These are phyloP conservation scores for Curvularia eragrostidis DNA, from an alignment of 2,329 filamentous ascomycete genomes.

Conservation along the genomic window DNA sequence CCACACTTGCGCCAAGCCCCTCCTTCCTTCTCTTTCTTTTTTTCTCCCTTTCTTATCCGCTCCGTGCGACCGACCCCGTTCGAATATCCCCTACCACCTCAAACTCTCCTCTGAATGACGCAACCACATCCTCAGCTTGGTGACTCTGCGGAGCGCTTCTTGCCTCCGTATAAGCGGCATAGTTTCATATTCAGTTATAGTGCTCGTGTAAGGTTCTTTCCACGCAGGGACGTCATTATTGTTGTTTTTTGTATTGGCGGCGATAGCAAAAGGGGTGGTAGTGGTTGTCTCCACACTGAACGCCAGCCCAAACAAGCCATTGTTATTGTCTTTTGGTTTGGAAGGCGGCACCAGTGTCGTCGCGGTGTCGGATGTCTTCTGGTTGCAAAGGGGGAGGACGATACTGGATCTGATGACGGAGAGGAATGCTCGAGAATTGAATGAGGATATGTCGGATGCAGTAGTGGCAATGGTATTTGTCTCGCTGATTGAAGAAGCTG, in stretches of 20 bases:
- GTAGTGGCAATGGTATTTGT: not conserved
- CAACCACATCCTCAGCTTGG: not conserved
- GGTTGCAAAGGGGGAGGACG: not conserved
- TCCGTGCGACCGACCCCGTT: not conserved
- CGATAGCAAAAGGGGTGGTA: not conserved
- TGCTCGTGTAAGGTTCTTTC: not conserved
- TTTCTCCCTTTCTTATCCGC: not conserved
- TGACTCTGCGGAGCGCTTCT: slow-evolving; percentile 6
- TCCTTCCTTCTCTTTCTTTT: not conserved
- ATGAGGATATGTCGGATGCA: not conserved
- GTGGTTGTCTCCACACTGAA: not conserved
- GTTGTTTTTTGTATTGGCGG: not conserved
- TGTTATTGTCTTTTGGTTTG: not conserved
- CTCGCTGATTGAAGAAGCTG: not conserved
- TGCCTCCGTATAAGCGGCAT: not conserved
- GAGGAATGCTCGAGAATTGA: not conserved
- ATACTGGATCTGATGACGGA: not conserved
- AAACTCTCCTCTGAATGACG: not conserved
- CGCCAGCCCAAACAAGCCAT: not conserved
- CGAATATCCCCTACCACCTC: not conserved
- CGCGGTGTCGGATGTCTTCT: not conserved
- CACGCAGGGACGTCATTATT: not conserved
- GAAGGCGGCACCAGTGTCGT: not conserved
- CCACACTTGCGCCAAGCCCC: not conserved
- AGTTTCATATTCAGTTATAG: not conserved